Evolutionary conservation across 192 early-diverging fungal genomes (phyloP).

Genomic region (Cetraspora pellucida): DNA sequence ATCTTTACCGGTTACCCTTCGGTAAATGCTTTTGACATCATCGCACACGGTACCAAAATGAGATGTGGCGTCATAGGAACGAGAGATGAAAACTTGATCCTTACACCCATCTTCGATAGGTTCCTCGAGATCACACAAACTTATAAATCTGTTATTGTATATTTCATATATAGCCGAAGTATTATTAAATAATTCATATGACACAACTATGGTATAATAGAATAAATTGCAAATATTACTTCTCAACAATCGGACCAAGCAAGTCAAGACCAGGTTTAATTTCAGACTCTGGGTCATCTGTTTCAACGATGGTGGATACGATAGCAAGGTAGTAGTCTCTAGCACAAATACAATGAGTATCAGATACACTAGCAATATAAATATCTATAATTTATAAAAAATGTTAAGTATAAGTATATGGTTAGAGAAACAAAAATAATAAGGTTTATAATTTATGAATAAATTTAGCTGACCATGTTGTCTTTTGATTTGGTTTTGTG

Average conservation of each 20-base stretch:
- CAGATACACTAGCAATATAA: slow-evolving; percentile 90
- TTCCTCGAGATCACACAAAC: slow-evolving; percentile 82
- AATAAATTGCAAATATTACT: slow-evolving; percentile 48
- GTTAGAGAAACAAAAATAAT: not conserved
- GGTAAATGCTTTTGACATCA: slow-evolving; percentile 94
- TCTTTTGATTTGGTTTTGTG: slow-evolving; percentile 95
- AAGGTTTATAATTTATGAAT: not conserved
- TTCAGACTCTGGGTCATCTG: slow-evolving; percentile 87
- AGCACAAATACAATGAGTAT: slow-evolving; percentile 89
- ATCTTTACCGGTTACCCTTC: slow-evolving; percentile 73
- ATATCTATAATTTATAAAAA: slow-evolving; percentile 64
- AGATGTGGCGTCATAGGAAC: slow-evolving; percentile 97
- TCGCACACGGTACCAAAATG: slow-evolving; percentile 99
- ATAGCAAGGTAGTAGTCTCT: slow-evolving; percentile 91
- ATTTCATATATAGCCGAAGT: not conserved
- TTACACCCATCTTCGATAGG: slow-evolving; percentile 80
- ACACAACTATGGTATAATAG: not conserved
- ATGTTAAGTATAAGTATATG: not conserved
- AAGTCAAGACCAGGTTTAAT: slow-evolving; percentile 85
- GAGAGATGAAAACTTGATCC: slow-evolving; percentile 88
- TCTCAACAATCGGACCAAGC: slow-evolving; percentile 87
- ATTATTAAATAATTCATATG: not conserved
- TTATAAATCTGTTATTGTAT: slow-evolving; percentile 66
- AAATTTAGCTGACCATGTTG: slow-evolving; percentile 53
- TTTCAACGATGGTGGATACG: slow-evolving; percentile 96